Base-by-base conservation (phyloP, 495 filamentous ascomycete species). In the Penicillium silybi region DNA sequence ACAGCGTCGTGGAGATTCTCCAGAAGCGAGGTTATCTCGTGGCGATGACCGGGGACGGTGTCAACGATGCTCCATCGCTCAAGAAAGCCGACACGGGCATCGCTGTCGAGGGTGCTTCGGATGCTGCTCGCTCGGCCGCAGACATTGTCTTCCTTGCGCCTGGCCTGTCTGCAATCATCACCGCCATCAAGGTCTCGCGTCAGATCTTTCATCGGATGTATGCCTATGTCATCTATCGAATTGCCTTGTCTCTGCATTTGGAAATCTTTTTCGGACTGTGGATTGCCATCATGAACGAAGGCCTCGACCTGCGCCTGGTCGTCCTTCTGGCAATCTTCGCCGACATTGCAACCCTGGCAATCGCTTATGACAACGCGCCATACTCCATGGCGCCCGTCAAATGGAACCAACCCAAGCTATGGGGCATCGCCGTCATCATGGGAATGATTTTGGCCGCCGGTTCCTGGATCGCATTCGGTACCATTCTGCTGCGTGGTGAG, bases 121-220 rank as follows among this genome's bases (percentile, higher is more conserved):
- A 95, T 75, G 90, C 90, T 70, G 90, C 90, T 63, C 87, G 89
- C 62, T 91, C 90, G 52, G 91, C 90, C 59, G 89, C 90, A 59
- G 91, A 96, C 77, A 95, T 96, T 61, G 90, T 96, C 61, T 95
- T 96, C 80, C 77, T 92, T 54, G 89, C 85, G 51, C 89, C 91
- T 46, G 91, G 91, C 76, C 83, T 96, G 53, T 90, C 89, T 65
- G 87, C 90, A 48, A 95, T 96, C 68, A 92, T 95, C 54, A 88
- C 93, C 64, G 89, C 91, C 55, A 82, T 95, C 68, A 96, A 95
- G 78, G 92, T 86, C 57, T 93, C 91, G 20, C 88, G 91, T 62
- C 90, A 93, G 66, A 96, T 96, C 64, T 96, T 96, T 80, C 89
- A 95, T 70, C 89, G 91, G 56, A 95, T 96, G 91, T 92, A 96